Conservation (phyloP, 176 grass and related monocot genomes). For the Canna indica region DNA sequence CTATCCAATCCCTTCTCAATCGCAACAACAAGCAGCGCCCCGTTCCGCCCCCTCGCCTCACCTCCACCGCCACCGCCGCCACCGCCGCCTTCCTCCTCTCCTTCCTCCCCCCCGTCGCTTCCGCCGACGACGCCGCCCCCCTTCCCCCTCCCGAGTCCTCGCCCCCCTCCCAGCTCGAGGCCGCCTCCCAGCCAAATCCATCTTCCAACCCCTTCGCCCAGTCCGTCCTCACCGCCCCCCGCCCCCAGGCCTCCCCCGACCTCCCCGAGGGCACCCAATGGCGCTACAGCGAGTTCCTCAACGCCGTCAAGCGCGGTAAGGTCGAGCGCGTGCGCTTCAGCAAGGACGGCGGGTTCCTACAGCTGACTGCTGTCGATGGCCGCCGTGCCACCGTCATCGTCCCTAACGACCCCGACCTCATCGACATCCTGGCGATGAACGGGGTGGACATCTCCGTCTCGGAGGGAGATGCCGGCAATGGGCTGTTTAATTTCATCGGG, state of each 20-base stretch:
- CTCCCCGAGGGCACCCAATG: conserved; percentile 76
- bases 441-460: conserved; percentile 94
- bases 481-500: conserved; percentile 51
- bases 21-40: conserved; percentile 1
- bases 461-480: conserved; percentile 56
- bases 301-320: conserved; percentile 78
- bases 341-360: conserved; percentile 67
- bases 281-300: conserved; percentile 95
- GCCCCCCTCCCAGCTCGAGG: conserved; percentile 37
- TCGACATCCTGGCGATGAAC: conserved; percentile 90
- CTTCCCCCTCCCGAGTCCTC: not conserved
- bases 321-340: conserved; percentile 85
- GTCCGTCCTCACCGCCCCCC: conserved; percentile 53
- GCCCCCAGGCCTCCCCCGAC: conserved; percentile 33
- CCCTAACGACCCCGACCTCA: conserved; percentile 84
- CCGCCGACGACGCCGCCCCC: conserved; percentile 39
- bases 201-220: conserved; percentile 55
- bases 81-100: conserved; percentile 33
- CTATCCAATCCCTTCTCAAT: conserved; percentile 32
- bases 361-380: conserved; percentile 75
- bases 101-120: conserved; percentile 26
- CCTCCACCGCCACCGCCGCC: conserved; percentile 12
- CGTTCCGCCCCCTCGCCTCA: not conserved
- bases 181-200: conserved; percentile 32
- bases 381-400: conserved; percentile 60